These are phyloP conservation scores for Leccinum disarticulatum DNA, from an alignment of 768 basidiomycete genomes.

Conservation along the genomic window DNA sequence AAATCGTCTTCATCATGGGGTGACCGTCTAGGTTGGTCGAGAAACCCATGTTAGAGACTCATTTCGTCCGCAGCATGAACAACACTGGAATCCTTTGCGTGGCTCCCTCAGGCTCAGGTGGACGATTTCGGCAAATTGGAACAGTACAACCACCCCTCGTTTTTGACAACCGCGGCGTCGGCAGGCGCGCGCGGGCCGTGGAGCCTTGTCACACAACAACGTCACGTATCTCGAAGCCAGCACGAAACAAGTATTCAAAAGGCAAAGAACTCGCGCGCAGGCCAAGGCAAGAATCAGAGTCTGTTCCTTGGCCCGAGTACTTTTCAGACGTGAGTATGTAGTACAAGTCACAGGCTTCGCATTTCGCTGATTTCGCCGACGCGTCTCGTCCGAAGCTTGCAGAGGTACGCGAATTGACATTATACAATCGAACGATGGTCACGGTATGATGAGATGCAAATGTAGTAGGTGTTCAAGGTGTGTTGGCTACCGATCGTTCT, in stretches of 20 bases:
- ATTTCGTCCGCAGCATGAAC: slow-evolving; percentile 48
- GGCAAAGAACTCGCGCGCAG: slow-evolving; percentile 9
- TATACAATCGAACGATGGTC: not conserved
- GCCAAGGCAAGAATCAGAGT: slow-evolving; percentile 10
- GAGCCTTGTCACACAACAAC: not conserved
- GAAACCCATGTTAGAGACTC: not conserved
- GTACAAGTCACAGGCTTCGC: no score
- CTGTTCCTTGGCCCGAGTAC: slow-evolving; percentile 57
- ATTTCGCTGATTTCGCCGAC: slow-evolving; percentile 1
- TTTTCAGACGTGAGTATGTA: slow-evolving; percentile 47
- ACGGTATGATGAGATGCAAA: not conserved
- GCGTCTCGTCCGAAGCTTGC: slow-evolving; percentile 42
- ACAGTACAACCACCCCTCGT: slow-evolving; percentile 60
- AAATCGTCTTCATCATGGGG: slow-evolving; percentile 81
- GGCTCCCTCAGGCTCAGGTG: slow-evolving; percentile 55
- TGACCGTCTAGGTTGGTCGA: slow-evolving; percentile 11
- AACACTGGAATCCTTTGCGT: slow-evolving; percentile 53
- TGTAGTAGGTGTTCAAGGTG: slow-evolving; percentile 45
- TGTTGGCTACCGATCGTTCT: not conserved
- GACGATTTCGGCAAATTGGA: slow-evolving; percentile 54
- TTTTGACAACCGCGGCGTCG: slow-evolving; percentile 85
- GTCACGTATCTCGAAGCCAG: slow-evolving; percentile 2
- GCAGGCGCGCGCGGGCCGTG: slow-evolving; percentile 29
- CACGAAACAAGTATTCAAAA: slow-evolving; percentile 12
- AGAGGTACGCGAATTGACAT: slow-evolving; percentile 44